A percentile compares a stretch with the other conserved stretches of the same genome.
These are phyloP conservation scores for Aethionema arabicum DNA, from an alignment of 345 rosid species.

Conservation along the genomic window DNA sequence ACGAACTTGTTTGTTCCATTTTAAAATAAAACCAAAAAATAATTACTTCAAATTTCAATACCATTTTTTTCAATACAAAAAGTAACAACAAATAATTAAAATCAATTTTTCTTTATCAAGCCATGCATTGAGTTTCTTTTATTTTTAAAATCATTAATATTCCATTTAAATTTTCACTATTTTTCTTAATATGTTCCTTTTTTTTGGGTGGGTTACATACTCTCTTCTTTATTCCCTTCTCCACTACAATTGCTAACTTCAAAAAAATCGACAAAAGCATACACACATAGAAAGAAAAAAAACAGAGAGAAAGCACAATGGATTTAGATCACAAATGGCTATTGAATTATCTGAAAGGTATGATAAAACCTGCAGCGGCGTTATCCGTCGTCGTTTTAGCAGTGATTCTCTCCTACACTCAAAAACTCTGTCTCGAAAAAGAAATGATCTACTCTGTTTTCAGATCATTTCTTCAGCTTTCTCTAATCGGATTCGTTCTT, in stretches of 20 bases:
- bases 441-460: slow-evolving; percentile 78
- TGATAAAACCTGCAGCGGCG: slow-evolving; percentile 82
- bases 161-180: too few species aligned
- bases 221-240: slow-evolving; percentile 18
- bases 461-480: slow-evolving; percentile 80
- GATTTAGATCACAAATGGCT: slow-evolving; percentile 53
- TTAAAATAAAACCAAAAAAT: too few species aligned
- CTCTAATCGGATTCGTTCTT: slow-evolving; percentile 83
- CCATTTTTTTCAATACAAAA: too few species aligned
- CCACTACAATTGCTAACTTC: slow-evolving; percentile 16
- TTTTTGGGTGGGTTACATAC: too few species aligned
- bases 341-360: slow-evolving; percentile 54
- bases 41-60: too few species aligned
- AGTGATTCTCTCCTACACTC: slow-evolving; percentile 52
- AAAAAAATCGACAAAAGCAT: slow-evolving; percentile 11
- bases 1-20: too few species aligned
- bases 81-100: too few species aligned
- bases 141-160: too few species aligned
- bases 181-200: too few species aligned
- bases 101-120: too few species aligned
- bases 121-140: too few species aligned
- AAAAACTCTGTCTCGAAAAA: slow-evolving; percentile 68
- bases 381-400: slow-evolving; percentile 75
- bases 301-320: slow-evolving; percentile 12
- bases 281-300: not conserved